Base-by-base conservation (phyloP, 768 basidiomycete species). In the Suillus variegatus region DNA sequence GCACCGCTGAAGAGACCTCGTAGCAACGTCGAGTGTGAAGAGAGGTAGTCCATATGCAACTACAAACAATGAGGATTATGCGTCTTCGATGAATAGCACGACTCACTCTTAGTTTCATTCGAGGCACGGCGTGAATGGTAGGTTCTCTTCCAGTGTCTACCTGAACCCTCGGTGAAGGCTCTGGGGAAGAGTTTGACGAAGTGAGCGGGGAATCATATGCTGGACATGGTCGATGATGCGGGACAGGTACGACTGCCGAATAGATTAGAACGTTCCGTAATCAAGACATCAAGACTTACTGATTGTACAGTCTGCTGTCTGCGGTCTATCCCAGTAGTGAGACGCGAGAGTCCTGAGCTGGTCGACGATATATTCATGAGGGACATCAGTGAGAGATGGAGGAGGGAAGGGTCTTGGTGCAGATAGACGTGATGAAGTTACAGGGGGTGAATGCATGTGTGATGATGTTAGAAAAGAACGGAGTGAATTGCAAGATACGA, bases 11-110 rank as follows among this genome's bases (percentile, higher is more conserved):
- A 86, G 49, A 95, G 82, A 9, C 83, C 85, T 44, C 88, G 82
- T 55, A 95, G 80, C 62, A 94, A 86, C 51, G 82, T 82, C 0
- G 93, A 95, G 75, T 94, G 92, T 20, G 91, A 88, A n/a, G 87
- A 86, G 52, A 97, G 85, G 72, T 90, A 93, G 73, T 92, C 91
- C 67, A 86, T 82, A 71, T 97, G 94, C 35, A 95, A 79, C 92
- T 94, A 70, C 32, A 49, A 25, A 54, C 63, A 2, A 62, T 69
- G 60, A 69, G 64, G 25, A 70, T 56, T 56, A 55, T 55, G 25
- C 2, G n/a, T 28, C 28, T 25, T 52, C 22, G 54, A 35, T 8
- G 47, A n/a, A n/a, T 3, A n/a, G 12, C 28, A 12, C 10, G 0
- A 75, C 84, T 20, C 64, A 92, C 92, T 73, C 85, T 86, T 69